Base-by-base conservation (phyloP, 768 basidiomycete species). In the Serendipita vermifera region DNA sequence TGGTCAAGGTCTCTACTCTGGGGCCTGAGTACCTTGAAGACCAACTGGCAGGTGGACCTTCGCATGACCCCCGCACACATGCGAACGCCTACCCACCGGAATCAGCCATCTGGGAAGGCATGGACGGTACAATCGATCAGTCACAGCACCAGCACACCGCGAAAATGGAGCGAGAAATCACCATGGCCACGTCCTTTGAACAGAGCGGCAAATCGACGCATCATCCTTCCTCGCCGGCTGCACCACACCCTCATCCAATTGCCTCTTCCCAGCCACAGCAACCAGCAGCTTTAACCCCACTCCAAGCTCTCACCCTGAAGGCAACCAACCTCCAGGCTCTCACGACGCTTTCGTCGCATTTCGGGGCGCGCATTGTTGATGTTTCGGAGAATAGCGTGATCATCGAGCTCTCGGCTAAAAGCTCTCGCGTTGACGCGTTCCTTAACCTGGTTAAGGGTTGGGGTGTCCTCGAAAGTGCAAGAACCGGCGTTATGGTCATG, bases 401-500 rank as follows among this genome's bases (percentile, higher is more conserved):
- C 58, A 85, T 97, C 40, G 96, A 98, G 73, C 72, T 98, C 68
- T 85, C 87, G 13, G 96, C 88, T 33, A 98, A 98, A 76, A 90
- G 89, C 36, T 73, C 76, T 38, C 77, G 93, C 55, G 88, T 98
- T 38, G 85, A 97, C 65, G 92, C 92, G 15, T 98, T 98, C 75
- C 72, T 99, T 64, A 83, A 76, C 60, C 71, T 99, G 39, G 71
- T 98, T 63, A 86, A 92, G 67, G 93, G 94, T 6, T 99, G 93
- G 62, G 96, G 96, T 33, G 81, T 99, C 55, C 77, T 99, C 55
- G 96, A 99, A 72, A 85, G 90, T 27, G 93, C 96, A 20, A 74
- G 96, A 56, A 92, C 91, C 32, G 93, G 93, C 65, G 72, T 88
- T 35, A 99, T 99, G 94, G 93, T 88, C 4, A 96, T 99, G 87